A percentile compares a stretch with the other conserved stretches of the same genome.
Evolutionary conservation across 2,329 filamentous ascomycete genomes (phyloP).

Genomic region (Arthrobotrys iridis): DNA sequence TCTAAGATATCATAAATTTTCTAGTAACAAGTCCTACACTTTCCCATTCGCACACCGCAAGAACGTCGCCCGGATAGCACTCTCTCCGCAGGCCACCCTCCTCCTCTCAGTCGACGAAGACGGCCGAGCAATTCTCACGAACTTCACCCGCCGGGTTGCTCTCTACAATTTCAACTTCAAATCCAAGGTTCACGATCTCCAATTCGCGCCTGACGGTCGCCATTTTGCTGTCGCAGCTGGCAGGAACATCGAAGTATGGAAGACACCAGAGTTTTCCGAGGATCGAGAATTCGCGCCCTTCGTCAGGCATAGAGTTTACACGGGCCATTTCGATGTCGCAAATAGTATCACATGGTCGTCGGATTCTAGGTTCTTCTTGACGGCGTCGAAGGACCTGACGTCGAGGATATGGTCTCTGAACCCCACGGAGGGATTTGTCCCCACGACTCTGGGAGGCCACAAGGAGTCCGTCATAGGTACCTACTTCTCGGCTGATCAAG

Average conservation of each 20-base stretch:
- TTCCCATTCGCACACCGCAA: constrained; percentile 91
- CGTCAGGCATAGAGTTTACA: constrained; percentile 83
- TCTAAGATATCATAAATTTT: constrained; percentile 54
- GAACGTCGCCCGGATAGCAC: constrained; percentile 87
- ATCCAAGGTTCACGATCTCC: constrained; percentile 79
- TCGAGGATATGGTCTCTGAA: constrained; percentile 94
- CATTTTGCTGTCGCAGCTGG: constrained; percentile 91
- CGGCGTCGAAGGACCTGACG: constrained; percentile 89
- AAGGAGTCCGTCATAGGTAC: constrained; percentile 89
- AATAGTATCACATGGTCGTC: constrained; percentile 92
- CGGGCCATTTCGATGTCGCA: constrained; percentile 87
- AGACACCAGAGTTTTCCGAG: constrained; percentile 82
- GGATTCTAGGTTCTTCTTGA: constrained; percentile 95
- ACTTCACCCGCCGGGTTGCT: constrained; percentile 82
- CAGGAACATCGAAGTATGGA: constrained; percentile 92
- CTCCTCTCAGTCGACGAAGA: constrained; percentile 93
- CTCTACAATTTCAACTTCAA: constrained; percentile 98
- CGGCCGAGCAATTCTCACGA: constrained; percentile 91
- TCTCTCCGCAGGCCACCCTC: constrained; percentile 89
- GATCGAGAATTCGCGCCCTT: constrained; percentile 96
- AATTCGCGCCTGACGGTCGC: constrained; percentile 89
- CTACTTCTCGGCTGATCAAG: constrained; percentile 96
- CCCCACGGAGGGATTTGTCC: constrained; percentile 84
- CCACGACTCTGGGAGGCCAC: constrained; percentile 90
- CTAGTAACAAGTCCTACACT: constrained; percentile 85